Evolutionary conservation across 2,329 filamentous ascomycete species (phyloP).

Genomic region (Zymoseptoria tritici): DNA sequence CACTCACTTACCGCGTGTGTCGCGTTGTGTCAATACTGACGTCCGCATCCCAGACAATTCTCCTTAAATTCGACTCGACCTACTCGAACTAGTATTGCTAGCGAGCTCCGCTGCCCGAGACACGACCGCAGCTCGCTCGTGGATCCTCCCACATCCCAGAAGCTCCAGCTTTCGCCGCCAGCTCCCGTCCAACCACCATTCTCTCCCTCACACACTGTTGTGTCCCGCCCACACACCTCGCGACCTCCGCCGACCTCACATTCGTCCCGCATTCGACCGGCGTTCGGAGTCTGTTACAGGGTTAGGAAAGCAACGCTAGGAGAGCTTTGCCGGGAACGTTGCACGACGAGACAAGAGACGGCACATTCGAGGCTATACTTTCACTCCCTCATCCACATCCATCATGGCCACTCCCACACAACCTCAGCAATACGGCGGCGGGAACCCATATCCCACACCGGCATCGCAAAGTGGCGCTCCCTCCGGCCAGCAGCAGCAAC

Average conservation of each 20-base stretch:
- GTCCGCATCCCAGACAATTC: background rate
- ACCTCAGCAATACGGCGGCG: slow-evolving; percentile 20
- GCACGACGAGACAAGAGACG: background rate
- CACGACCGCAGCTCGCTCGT: background rate
- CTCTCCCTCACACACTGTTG: background rate
- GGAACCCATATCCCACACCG: slow-evolving; percentile 20
- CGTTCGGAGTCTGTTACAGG: slow-evolving; percentile 16
- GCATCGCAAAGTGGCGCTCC: slow-evolving; percentile 12
- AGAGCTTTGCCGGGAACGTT: background rate
- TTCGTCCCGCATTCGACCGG: slow-evolving; percentile 12
- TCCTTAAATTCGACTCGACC: background rate
- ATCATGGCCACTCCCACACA: slow-evolving; percentile 27
- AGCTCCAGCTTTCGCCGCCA: background rate
- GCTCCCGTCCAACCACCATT: background rate
- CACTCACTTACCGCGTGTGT: background rate
- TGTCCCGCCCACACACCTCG: slow-evolving; percentile 1
- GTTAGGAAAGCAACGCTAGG: slow-evolving; percentile 1
- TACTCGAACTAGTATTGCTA: background rate
- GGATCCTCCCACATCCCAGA: background rate
- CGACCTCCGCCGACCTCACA: slow-evolving; percentile 1
- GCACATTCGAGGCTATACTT: background rate
- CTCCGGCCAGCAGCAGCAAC: background rate
- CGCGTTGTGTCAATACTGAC: background rate
- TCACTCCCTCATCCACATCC: background rate
- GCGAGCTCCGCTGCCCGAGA: background rate